These are phyloP conservation scores for Didymella arachidicola DNA, from an alignment of 2,329 filamentous ascomycete genomes.

Conservation along the genomic window DNA sequence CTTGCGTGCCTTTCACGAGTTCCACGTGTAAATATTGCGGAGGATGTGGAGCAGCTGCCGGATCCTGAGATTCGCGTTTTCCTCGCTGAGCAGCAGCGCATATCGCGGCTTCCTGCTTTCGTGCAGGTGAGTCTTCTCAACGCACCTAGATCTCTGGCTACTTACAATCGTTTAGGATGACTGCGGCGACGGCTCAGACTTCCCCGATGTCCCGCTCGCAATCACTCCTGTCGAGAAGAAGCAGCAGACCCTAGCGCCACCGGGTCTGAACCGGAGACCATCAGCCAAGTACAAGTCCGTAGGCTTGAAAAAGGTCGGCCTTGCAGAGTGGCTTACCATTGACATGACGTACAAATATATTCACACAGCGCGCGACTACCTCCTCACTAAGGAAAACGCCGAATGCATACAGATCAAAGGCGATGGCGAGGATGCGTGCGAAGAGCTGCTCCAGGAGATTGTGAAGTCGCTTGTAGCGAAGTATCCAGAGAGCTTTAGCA, in stretches of 20 bases:
- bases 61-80: constrained; percentile 21
- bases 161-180: constrained; percentile 29
- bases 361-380: constrained; percentile 52
- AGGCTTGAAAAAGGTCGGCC: constrained; percentile 57
- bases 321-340: constrained; percentile 58
- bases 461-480: constrained; percentile 54
- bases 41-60: constrained; percentile 9
- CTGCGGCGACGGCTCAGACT: constrained; percentile 40
- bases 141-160: background rate
- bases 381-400: constrained; percentile 51
- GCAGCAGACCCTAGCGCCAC: background rate
- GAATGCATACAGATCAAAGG: constrained; percentile 57
- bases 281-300: constrained; percentile 30
- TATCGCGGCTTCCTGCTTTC: constrained; percentile 37
- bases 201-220: constrained; percentile 34
- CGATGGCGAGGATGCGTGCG: constrained; percentile 56
- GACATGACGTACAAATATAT: constrained; percentile 57
- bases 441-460: constrained; percentile 58
- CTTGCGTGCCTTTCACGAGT: background rate
- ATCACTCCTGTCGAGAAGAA: constrained; percentile 18
- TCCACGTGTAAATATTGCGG: constrained; percentile 20
- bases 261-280: background rate
- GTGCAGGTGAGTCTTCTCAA: constrained; percentile 8
- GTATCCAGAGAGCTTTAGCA: constrained; percentile 56
- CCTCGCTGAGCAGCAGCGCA: constrained; percentile 34